phyloP scores from a whole-genome alignment of 2,329 filamentous ascomycete genomes.

The Bimuria novae-zelandiae region DNA sequence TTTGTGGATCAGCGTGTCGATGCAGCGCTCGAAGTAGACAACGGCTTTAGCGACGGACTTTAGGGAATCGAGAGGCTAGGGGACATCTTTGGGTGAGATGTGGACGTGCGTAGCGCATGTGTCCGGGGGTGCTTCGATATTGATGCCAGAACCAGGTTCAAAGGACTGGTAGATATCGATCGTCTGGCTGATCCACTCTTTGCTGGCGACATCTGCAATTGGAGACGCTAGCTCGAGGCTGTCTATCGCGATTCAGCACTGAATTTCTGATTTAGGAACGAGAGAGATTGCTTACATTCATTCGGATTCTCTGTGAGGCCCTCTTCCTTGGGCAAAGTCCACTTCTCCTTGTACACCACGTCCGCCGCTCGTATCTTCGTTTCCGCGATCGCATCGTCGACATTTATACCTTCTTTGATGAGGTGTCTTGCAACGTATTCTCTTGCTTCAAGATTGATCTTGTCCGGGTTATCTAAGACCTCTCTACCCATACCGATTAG shows the following conservation, averaged over 20 bases:
- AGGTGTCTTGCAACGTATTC: background rate
- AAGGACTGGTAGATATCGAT: background rate
- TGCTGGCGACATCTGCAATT: background rate
- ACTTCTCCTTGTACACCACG: background rate
- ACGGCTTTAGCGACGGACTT: background rate
- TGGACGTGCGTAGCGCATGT: background rate
- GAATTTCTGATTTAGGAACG: background rate
- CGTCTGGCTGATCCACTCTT: background rate
- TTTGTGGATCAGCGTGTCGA: background rate
- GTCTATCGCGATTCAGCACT: background rate
- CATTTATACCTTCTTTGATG: background rate
- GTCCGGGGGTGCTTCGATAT: background rate
- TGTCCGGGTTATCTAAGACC: too few relatives aligned
- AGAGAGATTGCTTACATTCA: background rate
- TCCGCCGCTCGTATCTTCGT: background rate
- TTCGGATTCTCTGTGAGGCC: background rate
- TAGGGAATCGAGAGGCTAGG: background rate
- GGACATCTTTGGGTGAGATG: background rate
- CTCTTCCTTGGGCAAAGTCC: background rate
- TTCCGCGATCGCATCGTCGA: background rate
- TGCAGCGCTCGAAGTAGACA: background rate
- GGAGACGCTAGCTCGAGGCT: background rate
- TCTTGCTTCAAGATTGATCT: background rate
- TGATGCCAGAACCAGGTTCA: background rate
- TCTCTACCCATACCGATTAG: too few relatives aligned